These are phyloP conservation scores for Buxus sempervirens DNA, from an alignment of 164 flowering plant species.

Conservation along the genomic window DNA sequence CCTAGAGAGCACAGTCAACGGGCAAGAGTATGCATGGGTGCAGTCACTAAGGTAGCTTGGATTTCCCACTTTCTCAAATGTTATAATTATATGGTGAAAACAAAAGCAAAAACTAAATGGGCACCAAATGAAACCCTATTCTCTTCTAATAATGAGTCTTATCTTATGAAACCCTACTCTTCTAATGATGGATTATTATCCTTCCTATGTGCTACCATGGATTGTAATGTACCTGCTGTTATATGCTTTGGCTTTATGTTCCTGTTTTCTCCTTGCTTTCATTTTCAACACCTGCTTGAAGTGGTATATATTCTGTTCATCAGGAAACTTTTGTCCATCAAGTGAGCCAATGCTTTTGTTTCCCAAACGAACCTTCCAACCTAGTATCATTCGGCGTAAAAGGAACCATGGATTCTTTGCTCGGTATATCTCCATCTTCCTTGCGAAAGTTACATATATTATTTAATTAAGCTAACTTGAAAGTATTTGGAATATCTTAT, in stretches of 20 bases:
- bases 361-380: constrained; percentile 78
- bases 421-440: constrained; percentile 40
- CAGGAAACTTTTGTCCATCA: constrained; percentile 44
- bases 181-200: too few species aligned
- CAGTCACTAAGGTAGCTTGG: not conserved
- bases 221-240: too few species aligned
- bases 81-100: too few species aligned
- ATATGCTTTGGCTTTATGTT: not conserved
- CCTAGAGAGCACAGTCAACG: not conserved
- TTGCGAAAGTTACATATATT: not conserved
- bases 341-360: constrained; percentile 55
- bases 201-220: too few species aligned
- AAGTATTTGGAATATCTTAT: not conserved
- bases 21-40: not conserved
- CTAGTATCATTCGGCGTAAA: constrained; percentile 70
- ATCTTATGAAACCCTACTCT: too few species aligned
- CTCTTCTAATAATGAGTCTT: too few species aligned
- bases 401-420: constrained; percentile 80
- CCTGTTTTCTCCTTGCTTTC: not conserved
- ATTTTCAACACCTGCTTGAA: not conserved
- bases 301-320: not conserved
- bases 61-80: too few species aligned
- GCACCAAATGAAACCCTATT: too few species aligned
- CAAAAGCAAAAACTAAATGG: too few species aligned
- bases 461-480: not conserved